Evolutionary conservation across 163 green algal genomes (phyloP).

Genomic region (Coccomyxa subellipsoidea): DNA sequence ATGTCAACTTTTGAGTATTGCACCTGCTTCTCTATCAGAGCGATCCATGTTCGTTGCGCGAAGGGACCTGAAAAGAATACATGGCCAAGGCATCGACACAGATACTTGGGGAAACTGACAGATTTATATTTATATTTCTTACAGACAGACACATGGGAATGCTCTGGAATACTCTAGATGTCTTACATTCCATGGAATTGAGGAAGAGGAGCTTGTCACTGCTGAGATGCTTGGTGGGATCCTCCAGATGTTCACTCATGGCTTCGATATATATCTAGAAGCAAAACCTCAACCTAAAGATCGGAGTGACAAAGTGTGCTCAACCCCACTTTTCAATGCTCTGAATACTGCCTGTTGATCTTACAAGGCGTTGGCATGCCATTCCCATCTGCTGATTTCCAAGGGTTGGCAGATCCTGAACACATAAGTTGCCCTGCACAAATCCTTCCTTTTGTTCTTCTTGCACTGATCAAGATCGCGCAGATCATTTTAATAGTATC

Average conservation of each 20-base stretch:
- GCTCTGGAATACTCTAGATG: not conserved
- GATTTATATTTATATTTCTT: not conserved
- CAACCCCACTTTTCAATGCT: too few relatives aligned
- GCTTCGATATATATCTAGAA: too few relatives aligned
- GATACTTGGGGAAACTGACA: not conserved
- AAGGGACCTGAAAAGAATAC: constrained; percentile 25
- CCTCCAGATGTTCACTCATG: not conserved
- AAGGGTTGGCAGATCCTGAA: too few relatives aligned
- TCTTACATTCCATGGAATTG: not conserved
- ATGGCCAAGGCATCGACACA: not conserved
- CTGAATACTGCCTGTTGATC: too few relatives aligned
- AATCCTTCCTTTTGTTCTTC: too few relatives aligned
- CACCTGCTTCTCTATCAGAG: constrained; percentile 24
- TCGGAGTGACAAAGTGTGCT: too few relatives aligned
- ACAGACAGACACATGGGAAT: not conserved
- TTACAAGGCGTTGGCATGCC: too few relatives aligned
- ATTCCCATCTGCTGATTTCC: too few relatives aligned
- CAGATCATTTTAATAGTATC: too few relatives aligned
- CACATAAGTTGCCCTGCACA: too few relatives aligned
- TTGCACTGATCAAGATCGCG: too few relatives aligned
- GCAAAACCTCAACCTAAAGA: too few relatives aligned
- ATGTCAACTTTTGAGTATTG: not conserved
- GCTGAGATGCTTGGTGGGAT: not conserved
- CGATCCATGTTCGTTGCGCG: constrained; percentile 32
- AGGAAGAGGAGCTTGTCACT: not conserved